phyloP scores from a whole-genome alignment of 2,329 filamentous ascomycete genomes.

The Ascochyta clinopodiicola region DNA sequence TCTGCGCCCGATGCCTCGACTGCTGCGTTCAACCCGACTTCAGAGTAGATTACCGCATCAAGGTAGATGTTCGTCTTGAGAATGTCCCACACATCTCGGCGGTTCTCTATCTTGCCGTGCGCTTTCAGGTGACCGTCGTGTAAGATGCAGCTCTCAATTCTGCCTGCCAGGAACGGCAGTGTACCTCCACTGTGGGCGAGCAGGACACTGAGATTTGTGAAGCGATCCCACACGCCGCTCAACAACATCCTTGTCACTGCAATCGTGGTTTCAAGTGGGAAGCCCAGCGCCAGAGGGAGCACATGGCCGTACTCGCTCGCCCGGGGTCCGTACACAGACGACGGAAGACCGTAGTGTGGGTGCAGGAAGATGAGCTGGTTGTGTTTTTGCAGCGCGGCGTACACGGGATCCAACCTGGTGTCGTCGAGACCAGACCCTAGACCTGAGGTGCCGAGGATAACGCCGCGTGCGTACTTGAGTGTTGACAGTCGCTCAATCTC shows the following conservation, averaged over 20 bases:
- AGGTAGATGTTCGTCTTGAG: slow-evolving; percentile 81
- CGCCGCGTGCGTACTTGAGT: slow-evolving; percentile 76
- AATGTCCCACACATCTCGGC: slow-evolving; percentile 68
- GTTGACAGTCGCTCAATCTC: slow-evolving; percentile 69
- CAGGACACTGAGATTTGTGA: slow-evolving; percentile 72
- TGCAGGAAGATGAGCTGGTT: slow-evolving; percentile 80
- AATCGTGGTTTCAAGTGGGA: slow-evolving; percentile 92
- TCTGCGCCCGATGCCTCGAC: slow-evolving; percentile 71
- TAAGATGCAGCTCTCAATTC: slow-evolving; percentile 84
- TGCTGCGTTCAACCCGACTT: slow-evolving; percentile 74
- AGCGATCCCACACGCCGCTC: slow-evolving; percentile 82
- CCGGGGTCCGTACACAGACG: slow-evolving; percentile 77
- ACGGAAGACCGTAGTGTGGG: slow-evolving; percentile 88
- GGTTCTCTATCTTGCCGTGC: slow-evolving; percentile 65
- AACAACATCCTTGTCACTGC: slow-evolving; percentile 86
- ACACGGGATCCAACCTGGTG: slow-evolving; percentile 72
- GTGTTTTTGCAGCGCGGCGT: slow-evolving; percentile 70
- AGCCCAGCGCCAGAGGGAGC: slow-evolving; percentile 82
- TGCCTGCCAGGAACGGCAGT: slow-evolving; percentile 83
- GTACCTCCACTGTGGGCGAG: slow-evolving; percentile 90
- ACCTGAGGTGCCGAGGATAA: slow-evolving; percentile 86
- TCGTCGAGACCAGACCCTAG: slow-evolving; percentile 84
- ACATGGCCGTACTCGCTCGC: slow-evolving; percentile 84
- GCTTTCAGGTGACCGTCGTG: slow-evolving; percentile 79
- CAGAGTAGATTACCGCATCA: slow-evolving; percentile 84